phyloP scores from a whole-genome alignment of 1,139 yeast species.

The Geotrichum bryndzae region DNA sequence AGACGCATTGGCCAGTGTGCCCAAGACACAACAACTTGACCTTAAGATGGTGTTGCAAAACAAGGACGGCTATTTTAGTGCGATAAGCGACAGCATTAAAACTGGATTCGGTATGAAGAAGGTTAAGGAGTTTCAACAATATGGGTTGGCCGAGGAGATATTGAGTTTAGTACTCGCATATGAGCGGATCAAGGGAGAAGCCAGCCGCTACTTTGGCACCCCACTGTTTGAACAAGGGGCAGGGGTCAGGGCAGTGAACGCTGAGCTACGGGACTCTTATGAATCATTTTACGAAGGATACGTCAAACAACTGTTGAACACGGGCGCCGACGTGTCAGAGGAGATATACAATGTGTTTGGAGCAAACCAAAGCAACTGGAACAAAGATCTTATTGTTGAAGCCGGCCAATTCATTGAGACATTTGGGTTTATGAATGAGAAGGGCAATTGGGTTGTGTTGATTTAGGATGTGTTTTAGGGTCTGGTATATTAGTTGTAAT shows the following conservation, averaged over 20 bases:
- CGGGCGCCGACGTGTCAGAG: neutral
- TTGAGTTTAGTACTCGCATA: conserved; percentile 1
- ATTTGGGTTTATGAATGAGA: conserved; percentile 2
- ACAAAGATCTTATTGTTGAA: neutral
- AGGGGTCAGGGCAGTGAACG: neutral
- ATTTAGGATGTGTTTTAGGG: neutral
- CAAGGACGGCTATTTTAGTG: neutral
- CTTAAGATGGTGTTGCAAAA: neutral
- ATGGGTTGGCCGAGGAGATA: neutral
- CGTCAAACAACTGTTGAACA: neutral
- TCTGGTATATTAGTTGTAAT: no score
- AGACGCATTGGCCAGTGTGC: neutral
- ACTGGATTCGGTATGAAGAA: neutral
- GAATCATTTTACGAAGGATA: neutral
- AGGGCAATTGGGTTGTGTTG: neutral
- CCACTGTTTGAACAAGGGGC: neutral
- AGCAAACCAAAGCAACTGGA: neutral
- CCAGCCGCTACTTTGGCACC: neutral
- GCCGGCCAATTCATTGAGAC: conserved; percentile 6
- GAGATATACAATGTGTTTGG: conserved; percentile 1
- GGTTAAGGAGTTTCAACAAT: neutral
- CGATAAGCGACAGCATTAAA: neutral
- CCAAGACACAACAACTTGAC: neutral
- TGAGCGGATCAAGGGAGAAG: conserved; percentile 1
- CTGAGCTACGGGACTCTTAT: neutral